Evolutionary conservation across 1,284 basidiomycete species (phyloP).

Genomic region (Coniferiporia weirii): DNA sequence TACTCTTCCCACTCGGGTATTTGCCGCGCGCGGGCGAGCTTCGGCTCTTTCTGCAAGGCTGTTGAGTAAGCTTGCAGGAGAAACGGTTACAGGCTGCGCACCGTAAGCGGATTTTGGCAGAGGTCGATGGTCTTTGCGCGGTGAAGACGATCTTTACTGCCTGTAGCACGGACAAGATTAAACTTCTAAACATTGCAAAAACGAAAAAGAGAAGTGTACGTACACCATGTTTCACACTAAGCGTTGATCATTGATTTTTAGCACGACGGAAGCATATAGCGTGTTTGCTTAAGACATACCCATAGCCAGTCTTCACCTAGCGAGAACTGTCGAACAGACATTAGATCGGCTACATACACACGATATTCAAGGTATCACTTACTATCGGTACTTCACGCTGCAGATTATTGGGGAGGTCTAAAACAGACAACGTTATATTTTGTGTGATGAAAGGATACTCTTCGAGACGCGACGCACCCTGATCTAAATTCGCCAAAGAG

Average conservation of each 20-base stretch:
- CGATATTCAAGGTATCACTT: slow-evolving; percentile 28
- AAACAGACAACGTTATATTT: background rate
- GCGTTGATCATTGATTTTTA: background rate
- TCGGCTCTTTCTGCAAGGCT: slow-evolving; percentile 84
- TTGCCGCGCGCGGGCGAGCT: slow-evolving; percentile 85
- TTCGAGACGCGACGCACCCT: slow-evolving; percentile 47
- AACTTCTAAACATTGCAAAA: slow-evolving; percentile 2
- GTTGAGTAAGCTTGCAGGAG: background rate
- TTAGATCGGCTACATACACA: background rate
- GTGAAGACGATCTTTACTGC: slow-evolving; percentile 75
- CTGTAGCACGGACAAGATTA: slow-evolving; percentile 28
- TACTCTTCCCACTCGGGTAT: slow-evolving; percentile 98
- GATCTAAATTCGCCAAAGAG: slow-evolving; percentile 92
- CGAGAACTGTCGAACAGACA: slow-evolving; percentile 53
- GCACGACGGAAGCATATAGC: background rate
- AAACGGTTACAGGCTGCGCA: slow-evolving; percentile 34
- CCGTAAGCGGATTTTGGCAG: slow-evolving; percentile 89
- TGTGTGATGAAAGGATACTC: background rate
- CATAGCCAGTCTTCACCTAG: slow-evolving; percentile 90
- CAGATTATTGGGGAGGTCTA: slow-evolving; percentile 90
- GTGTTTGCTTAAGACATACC: slow-evolving; percentile 41
- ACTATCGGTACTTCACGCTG: slow-evolving; percentile 87
- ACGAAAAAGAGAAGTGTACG: slow-evolving; percentile 27
- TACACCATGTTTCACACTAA: slow-evolving; percentile 86
- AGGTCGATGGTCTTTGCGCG: slow-evolving; percentile 88